Percentiles rank a stretch among this genome's conserved stretches.
Evolutionary conservation across 2,329 filamentous ascomycete species (phyloP).

Genomic region (Lecanicillium sp.): DNA sequence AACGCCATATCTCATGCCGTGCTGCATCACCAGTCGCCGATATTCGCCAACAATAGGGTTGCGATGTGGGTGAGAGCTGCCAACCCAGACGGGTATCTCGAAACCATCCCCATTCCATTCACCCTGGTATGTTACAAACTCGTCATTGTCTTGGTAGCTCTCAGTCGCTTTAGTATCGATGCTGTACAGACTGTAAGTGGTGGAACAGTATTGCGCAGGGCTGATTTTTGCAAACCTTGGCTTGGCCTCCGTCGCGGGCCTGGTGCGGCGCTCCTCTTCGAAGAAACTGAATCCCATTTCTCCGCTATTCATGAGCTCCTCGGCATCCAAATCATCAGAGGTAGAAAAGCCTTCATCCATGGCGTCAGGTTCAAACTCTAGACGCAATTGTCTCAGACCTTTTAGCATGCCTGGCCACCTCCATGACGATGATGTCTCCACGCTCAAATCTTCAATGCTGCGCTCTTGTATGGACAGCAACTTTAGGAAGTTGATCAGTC

Average conservation of each 20-base stretch:
- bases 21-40: slow-evolving; percentile 32
- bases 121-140: slow-evolving; percentile 16
- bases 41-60: slow-evolving; percentile 37
- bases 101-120: slow-evolving; percentile 19
- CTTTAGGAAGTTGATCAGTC: slow-evolving; percentile 38
- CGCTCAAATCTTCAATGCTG: slow-evolving; percentile 26
- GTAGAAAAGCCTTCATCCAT: slow-evolving; percentile 25
- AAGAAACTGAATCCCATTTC: slow-evolving; percentile 39
- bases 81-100: slow-evolving; percentile 37
- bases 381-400: slow-evolving; percentile 43
- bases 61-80: slow-evolving; percentile 22
- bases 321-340: slow-evolving; percentile 29
- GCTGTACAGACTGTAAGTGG: slow-evolving; percentile 3
- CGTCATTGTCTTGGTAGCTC: slow-evolving; percentile 11
- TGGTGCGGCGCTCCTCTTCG: slow-evolving; percentile 10
- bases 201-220: background rate
- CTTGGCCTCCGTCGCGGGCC: slow-evolving; percentile 6
- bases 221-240: background rate
- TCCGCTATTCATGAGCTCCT: slow-evolving; percentile 31
- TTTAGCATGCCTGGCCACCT: slow-evolving; percentile 34
- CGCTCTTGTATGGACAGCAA: slow-evolving; percentile 40
- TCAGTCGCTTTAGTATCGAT: slow-evolving; percentile 4
- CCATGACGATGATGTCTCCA: slow-evolving; percentile 14
- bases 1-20: slow-evolving; percentile 25
- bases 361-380: slow-evolving; percentile 44